Base-by-base conservation (phyloP, 768 basidiomycete genomes). In the Lenzites betulinus region DNA sequence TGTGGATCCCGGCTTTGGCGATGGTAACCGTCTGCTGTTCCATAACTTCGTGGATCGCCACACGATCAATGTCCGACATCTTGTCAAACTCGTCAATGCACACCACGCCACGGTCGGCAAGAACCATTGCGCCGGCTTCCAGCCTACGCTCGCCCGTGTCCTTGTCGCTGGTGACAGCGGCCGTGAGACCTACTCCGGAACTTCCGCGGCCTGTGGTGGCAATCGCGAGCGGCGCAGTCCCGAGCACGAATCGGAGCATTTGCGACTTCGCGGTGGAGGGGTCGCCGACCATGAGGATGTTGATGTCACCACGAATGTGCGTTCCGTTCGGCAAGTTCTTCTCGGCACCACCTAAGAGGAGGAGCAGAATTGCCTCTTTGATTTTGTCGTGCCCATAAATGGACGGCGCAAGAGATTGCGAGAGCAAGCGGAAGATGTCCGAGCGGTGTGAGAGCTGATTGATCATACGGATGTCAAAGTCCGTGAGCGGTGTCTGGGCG, bases 51-150 rank as follows among this genome's bases (percentile, higher is more conserved):
- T 99, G 97, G 69, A 99, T 99, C 35, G 97, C 96, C 20, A 98
- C 96, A 66, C 97, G 87, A 77, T 99, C 97, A 65, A 98, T 83
- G 71, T 99, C 97, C 26, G 93, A 95, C 97, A 99, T 98, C 75
- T 99, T 99, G 83, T 99, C 97, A 70, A 99, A 99, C 76, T 99
- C 97, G 75, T 99, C 97, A 67, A 99, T 98, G 74, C 97, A 99
- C 46, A 99, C 96, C 22, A 99, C 95, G 18, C 97, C 97, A 67
- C 96, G 88, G 75, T 99, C 97, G 28, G 97, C 97, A 60, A 99
- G 88, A 54, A 99, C 97, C 97, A 99, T 99, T 13, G 97, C 97
- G 44, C 97, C 97, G 3, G 97, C 97, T 78, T 99, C 97, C 51
- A 99, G 83, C 63, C 97, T 81, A 60, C 97, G 86, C 71, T 99